Percentiles rank a stretch among this genome's conserved stretches.
Conservation (phyloP, 139 green algal genomes). For the Volvox reticuliferus region DNA sequence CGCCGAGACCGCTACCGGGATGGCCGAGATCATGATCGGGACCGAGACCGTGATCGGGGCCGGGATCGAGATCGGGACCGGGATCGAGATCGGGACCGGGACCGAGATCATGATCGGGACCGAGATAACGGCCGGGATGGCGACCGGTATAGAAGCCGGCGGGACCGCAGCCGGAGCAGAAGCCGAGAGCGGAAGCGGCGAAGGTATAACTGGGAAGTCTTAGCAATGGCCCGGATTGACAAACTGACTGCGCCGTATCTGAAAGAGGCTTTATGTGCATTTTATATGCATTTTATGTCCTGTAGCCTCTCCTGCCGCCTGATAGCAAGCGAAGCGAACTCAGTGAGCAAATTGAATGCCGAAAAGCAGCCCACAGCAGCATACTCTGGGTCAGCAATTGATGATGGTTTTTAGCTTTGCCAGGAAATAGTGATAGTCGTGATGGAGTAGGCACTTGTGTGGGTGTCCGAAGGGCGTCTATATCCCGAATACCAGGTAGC, state of each 20-base stretch:
- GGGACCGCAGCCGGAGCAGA: conserved; percentile 52
- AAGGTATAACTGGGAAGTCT: neutral
- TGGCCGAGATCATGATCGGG: conserved; percentile 17
- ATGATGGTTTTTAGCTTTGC: too few relatives aligned
- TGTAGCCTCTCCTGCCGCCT: too few relatives aligned
- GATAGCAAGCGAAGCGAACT: too few relatives aligned
- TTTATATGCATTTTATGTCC: too few relatives aligned
- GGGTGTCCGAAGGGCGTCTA: too few relatives aligned
- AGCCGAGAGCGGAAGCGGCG: conserved; percentile 52
- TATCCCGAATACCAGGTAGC: too few relatives aligned
- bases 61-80: conserved; percentile 49
- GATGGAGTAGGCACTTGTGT: too few relatives aligned
- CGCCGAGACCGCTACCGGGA: conserved; percentile 44
- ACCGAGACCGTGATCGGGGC: neutral
- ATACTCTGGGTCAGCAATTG: too few relatives aligned
- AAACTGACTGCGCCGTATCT: neutral
- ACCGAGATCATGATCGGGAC: conserved; percentile 41
- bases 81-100: conserved; percentile 32
- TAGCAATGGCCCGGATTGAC: neutral
- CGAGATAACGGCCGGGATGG: conserved; percentile 31
- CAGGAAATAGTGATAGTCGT: too few relatives aligned
- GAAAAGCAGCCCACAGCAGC: too few relatives aligned
- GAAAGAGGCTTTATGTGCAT: neutral
- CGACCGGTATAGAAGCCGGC: conserved; percentile 43
- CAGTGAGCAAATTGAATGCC: too few relatives aligned